phyloP scores from a whole-genome alignment of 768 basidiomycete species.

The Suillus brevipes region DNA sequence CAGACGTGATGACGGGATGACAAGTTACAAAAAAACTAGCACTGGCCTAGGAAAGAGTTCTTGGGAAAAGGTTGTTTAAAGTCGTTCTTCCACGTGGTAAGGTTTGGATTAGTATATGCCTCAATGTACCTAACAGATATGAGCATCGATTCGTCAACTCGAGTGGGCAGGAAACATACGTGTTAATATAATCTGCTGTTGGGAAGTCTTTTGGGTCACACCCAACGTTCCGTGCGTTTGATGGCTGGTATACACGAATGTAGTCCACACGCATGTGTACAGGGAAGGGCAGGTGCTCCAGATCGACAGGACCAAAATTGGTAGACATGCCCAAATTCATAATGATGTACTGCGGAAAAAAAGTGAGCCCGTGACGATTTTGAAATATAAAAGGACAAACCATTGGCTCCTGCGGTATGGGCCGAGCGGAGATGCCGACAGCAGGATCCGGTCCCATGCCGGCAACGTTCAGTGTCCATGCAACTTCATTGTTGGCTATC shows the following conservation, averaged over 20 bases:
- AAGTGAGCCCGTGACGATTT: neutral
- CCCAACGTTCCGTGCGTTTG: conserved; percentile 63
- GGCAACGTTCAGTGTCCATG: conserved; percentile 75
- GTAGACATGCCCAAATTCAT: conserved; percentile 59
- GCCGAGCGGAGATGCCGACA: conserved; percentile 62
- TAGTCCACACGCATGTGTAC: conserved; percentile 52
- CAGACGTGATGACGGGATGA: neutral
- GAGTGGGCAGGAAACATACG: conserved; percentile 36
- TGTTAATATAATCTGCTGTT: conserved; percentile 69
- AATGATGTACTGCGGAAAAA: conserved; percentile 46
- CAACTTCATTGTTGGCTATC: conserved; percentile 63
- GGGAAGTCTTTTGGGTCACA: conserved; percentile 70
- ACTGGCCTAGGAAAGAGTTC: conserved; percentile 46
- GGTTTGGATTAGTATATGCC: conserved; percentile 65
- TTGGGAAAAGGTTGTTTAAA: conserved; percentile 50
- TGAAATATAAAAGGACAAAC: conserved; percentile 37
- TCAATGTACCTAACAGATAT: conserved; percentile 50
- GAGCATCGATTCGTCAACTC: neutral
- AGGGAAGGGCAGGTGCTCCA: conserved; percentile 52
- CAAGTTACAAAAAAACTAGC: conserved; percentile 24
- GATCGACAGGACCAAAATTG: conserved; percentile 60
- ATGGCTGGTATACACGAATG: conserved; percentile 72
- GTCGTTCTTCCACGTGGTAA: conserved; percentile 45
- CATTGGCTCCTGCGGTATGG: conserved; percentile 85
- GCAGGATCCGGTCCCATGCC: conserved; percentile 64